phyloP scores from a whole-genome alignment of 1,284 basidiomycete species.

The Gymnopus androsaceus region DNA sequence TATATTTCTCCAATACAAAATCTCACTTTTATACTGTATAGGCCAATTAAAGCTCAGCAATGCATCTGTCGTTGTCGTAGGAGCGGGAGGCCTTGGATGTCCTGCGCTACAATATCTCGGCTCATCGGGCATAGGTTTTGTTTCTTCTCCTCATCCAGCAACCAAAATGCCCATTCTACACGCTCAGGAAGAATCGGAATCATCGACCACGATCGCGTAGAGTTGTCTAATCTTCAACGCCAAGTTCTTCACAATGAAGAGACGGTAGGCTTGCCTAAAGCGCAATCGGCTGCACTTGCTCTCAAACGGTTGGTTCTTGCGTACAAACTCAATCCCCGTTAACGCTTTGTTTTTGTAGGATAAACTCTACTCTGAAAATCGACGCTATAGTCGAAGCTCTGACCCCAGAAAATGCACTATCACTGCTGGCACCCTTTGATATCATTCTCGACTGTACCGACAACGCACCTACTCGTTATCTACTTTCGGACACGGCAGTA shows the following conservation, averaged over 20 bases:
- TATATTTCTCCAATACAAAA: background rate
- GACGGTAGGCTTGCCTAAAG: constrained; percentile 83
- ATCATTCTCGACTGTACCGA: constrained; percentile 95
- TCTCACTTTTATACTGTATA: constrained; percentile 34
- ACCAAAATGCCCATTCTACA: constrained; percentile 8
- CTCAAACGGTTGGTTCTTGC: constrained; percentile 51
- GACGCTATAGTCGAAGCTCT: constrained; percentile 57
- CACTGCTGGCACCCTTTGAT: constrained; percentile 65
- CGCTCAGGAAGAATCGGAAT: constrained; percentile 77
- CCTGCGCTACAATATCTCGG: constrained; percentile 94
- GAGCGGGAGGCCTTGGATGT: constrained; percentile 95
- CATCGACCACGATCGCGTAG: constrained; percentile 90
- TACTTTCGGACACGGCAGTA: constrained; percentile 91
- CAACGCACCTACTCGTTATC: constrained; percentile 89
- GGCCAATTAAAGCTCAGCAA: constrained; percentile 82
- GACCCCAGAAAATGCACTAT: constrained; percentile 59
- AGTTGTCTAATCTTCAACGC: constrained; percentile 91
- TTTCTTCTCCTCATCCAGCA: constrained; percentile 10
- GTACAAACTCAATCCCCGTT: background rate
- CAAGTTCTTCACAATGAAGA: constrained; percentile 89
- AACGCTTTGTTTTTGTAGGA: constrained; percentile 42
- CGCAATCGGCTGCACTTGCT: constrained; percentile 75
- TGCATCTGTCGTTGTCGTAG: constrained; percentile 85
- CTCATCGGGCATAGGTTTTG: constrained; percentile 86
- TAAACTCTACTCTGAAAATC: constrained; percentile 68